Evolutionary conservation across 805 yeast genomes (phyloP).

Genomic region (Ogataea thermomethanolica): DNA sequence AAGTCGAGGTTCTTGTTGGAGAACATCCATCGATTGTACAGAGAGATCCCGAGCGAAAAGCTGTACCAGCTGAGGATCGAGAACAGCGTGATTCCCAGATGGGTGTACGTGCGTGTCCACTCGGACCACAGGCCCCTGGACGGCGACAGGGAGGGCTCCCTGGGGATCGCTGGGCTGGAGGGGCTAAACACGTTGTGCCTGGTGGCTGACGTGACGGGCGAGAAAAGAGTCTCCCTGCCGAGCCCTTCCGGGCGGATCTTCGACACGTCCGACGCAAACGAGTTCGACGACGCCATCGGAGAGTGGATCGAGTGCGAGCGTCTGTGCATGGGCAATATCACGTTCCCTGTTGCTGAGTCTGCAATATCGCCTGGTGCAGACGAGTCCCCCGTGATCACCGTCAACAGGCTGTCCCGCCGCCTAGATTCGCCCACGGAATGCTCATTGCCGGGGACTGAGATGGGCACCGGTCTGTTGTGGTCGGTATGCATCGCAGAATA

Average conservation of each 20-base stretch:
- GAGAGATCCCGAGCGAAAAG: conserved; percentile 64
- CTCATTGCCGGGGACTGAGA: neutral
- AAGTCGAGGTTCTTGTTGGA: conserved; percentile 69
- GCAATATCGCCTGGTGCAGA: conserved; percentile 2
- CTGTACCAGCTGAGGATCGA: conserved; percentile 53
- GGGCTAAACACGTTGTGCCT: neutral
- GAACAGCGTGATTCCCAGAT: conserved; percentile 24
- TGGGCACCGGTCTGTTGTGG: neutral
- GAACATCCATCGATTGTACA: conserved; percentile 98
- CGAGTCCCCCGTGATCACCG: conserved; percentile 4
- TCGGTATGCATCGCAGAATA: neutral
- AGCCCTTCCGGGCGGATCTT: too few species aligned
- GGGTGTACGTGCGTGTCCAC: conserved; percentile 24
- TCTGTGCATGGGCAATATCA: conserved; percentile 10
- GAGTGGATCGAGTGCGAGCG: conserved; percentile 15
- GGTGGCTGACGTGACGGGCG: neutral
- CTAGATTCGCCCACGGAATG: neutral
- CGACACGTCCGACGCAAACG: neutral
- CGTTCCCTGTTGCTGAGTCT: conserved; percentile 10
- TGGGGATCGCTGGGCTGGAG: neutral
- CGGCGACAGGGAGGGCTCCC: neutral
- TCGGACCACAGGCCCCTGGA: conserved; percentile 5
- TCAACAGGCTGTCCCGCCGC: conserved; percentile 7
- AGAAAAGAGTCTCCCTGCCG: neutral
- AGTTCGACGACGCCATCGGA: conserved; percentile 3